A percentile compares a stretch with the other conserved stretches of the same genome.
Evolutionary conservation across 495 filamentous ascomycete species (phyloP).

Genomic region (Sporormia fimetaria): DNA sequence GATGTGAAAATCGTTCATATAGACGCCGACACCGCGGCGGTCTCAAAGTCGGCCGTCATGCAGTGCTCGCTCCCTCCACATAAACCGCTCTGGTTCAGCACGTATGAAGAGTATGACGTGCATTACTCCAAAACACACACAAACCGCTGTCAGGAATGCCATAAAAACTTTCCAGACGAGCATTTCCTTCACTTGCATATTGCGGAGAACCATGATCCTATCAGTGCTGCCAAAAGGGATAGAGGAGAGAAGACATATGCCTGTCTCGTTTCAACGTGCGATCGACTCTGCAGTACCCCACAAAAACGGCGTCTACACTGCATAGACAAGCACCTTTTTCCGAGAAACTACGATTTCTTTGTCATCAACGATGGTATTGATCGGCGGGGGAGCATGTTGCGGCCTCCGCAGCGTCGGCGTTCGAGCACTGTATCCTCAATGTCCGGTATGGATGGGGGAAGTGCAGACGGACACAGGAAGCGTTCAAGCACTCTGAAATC

Average conservation of each 20-base stretch:
- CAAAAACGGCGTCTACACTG: constrained; percentile 77
- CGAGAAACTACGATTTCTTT: constrained; percentile 81
- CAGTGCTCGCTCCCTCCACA: constrained; percentile 74
- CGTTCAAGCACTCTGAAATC: constrained; percentile 4
- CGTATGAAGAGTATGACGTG: constrained; percentile 73
- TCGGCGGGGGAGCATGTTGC: constrained; percentile 63
- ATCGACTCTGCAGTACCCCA: constrained; percentile 70
- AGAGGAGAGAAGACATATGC: constrained; percentile 78
- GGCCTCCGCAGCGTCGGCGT: constrained; percentile 39
- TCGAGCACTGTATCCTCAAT: background rate
- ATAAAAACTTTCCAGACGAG: constrained; percentile 43
- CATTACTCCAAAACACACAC: constrained; percentile 74
- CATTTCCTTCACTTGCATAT: constrained; percentile 75
- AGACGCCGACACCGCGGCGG: constrained; percentile 7
- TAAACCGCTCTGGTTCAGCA: constrained; percentile 53
- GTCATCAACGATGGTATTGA: constrained; percentile 85
- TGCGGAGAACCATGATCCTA: constrained; percentile 79
- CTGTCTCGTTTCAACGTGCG: constrained; percentile 84
- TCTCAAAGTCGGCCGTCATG: constrained; percentile 36
- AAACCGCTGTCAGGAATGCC: constrained; percentile 74
- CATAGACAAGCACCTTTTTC: constrained; percentile 91
- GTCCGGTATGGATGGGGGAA: no score
- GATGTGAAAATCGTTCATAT: constrained; percentile 23
- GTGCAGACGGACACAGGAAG: background rate
- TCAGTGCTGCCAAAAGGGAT: constrained; percentile 57